Base-by-base conservation (phyloP, 345 rosid species). In the Anacardium occidentale region DNA sequence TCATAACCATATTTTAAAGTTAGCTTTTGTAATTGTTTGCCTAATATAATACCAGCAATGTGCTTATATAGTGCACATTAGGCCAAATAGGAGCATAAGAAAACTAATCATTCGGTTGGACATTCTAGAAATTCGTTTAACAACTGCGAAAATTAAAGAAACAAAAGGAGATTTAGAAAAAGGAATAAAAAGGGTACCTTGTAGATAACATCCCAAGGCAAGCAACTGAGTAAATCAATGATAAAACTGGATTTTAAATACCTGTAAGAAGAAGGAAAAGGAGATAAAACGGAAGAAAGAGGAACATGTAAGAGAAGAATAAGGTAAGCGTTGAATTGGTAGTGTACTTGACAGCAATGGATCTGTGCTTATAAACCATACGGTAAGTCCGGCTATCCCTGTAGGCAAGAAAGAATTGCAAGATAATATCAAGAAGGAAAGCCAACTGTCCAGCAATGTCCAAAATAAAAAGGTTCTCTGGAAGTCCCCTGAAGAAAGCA, bases 131-230 rank as follows among this genome's bases (percentile, higher is more conserved):
- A 37, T 7, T 6, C 42, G 7, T 37, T 37, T 37, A 7, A 37
- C 42, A 37, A 37, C 42, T 5, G 8, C 9, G 1, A 37, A 37
- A 37, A 37, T 7, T 37, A 37, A 37, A 37, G 42, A 37, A 37
- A 7, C 9, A 37, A 37, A 37, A 37, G 1, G 29, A 24, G 24
- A 34, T 15, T 1, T 22, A 29, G 9, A 11, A 10, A 9, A 69
- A 55, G 18, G 40, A 74, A 72, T 56, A 7, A 48, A 63, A 12
- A 51, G 2, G 21, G 60, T 87, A 92, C 96, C 94, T 85, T 86
- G 81, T 86, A 90, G 66, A 90, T 92, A 25, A 85, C 10, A 73
- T 90, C 96, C 98, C 98, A 92, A 48, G 98, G 98, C 80, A 90
- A 48, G 69, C 98, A 92, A 74, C 82, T 82, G 62, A 92, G 87